Evolutionary conservation across 768 basidiomycete species (phyloP), one percentile per base, ranked within the genome.

Genomic region (Amanita rimosa): DNA sequence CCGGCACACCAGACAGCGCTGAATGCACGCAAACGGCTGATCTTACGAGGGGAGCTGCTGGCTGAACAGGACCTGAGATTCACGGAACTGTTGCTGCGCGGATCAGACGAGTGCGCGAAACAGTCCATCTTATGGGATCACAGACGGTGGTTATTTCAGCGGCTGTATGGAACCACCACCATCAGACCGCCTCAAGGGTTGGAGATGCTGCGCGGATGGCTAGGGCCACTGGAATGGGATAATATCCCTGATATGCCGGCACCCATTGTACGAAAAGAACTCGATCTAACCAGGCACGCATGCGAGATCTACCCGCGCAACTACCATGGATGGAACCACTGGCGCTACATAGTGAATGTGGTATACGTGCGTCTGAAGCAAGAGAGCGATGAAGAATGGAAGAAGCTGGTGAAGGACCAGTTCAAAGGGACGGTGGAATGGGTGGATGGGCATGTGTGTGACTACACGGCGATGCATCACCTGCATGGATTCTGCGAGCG

Each of bases 301-400:
- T 79, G 79, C 62, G 75, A 78, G 54, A 61, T 69, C 4, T 83
- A 85, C 57, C 79, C 79, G 7, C 76, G 85, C 11, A 87, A 86
- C 57, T 87, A 86, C 58, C 76, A 81, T 60, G 82, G 81, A 3
- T 86, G 85, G 85, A 59, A 68, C 1, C 80, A 86, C 55, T 77
- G 81, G 57, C 67, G 67, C 41, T 72, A 72, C 36, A 66, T 78
- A 48, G 58, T 76, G 37, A 64, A 72, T 52, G 55, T 64, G 31
- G 57, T 64, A 33, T 60, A 53, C 57, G 35, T 47, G 37, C 50
- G 50, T 33, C 36, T 54, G 27, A 33, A 61, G 55, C 11, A 35
- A 37, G 52, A 52, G 9, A 42, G 45, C 21, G 52, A 54, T 8
- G 49, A 34, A 50, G 53, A 56, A 38, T 64, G 66, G 50, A 36